These are phyloP conservation scores for Byssochlamys sp. DNA, from an alignment of 2,329 filamentous ascomycete genomes.

Conservation along the genomic window DNA sequence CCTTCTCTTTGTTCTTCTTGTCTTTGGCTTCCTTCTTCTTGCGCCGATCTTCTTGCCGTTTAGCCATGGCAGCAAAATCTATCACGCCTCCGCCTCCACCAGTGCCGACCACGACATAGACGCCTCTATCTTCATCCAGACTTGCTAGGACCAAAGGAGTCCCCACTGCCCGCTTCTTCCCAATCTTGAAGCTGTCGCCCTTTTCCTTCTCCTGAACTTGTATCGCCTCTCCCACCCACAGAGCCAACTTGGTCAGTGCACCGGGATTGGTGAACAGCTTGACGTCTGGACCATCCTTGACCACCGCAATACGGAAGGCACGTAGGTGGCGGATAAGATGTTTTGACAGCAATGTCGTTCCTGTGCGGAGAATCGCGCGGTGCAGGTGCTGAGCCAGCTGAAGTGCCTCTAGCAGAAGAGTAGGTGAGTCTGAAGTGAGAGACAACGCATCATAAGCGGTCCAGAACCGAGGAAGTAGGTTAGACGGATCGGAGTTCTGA, in stretches of 20 bases:
- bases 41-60: constrained; percentile 55
- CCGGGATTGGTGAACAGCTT: constrained; percentile 86
- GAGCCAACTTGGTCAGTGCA: constrained; percentile 80
- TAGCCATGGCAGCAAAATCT: constrained; percentile 55
- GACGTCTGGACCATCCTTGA: constrained; percentile 89
- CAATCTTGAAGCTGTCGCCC: constrained; percentile 53
- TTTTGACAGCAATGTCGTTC: constrained; percentile 83
- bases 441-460: constrained; percentile 50
- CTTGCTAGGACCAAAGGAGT: constrained; percentile 84
- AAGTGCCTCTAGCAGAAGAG: constrained; percentile 60
- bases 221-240: constrained; percentile 90
- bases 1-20: constrained; percentile 53
- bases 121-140: constrained; percentile 72
- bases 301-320: constrained; percentile 87
- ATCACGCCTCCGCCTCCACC: constrained; percentile 73
- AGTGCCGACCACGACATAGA: constrained; percentile 88
- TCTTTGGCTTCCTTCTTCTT: constrained; percentile 55
- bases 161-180: constrained; percentile 39
- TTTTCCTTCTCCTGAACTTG: constrained; percentile 79
- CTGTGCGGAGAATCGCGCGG: constrained; percentile 84
- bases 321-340: constrained; percentile 85
- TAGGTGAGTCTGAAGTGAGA: constrained; percentile 35
- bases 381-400: constrained; percentile 81
- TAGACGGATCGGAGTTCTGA: constrained; percentile 19
- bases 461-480: constrained; percentile 43